Evolutionary conservation across 192 early-diverging fungal genomes (phyloP).

Genomic region (Thamnidium elegans): DNA sequence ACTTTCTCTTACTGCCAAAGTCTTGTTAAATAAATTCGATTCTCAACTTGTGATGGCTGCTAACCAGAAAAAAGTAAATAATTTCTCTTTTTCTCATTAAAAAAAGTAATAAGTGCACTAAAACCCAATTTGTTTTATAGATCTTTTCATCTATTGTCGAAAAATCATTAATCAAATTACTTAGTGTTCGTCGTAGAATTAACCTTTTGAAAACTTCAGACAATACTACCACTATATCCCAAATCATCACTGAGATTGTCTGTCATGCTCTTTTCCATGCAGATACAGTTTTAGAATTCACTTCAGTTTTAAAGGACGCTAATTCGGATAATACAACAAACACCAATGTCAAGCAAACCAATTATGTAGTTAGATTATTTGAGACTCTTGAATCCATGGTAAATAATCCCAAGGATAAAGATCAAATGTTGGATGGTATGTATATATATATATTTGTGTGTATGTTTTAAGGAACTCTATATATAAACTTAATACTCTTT

Average conservation of each 20-base stretch:
- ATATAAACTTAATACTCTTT: neutral
- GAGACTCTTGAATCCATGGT: slow-evolving; percentile 18
- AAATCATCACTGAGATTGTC: neutral
- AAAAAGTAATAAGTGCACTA: neutral
- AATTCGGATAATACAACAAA: neutral
- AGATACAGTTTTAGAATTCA: slow-evolving; percentile 32
- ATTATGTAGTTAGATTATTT: slow-evolving; percentile 28
- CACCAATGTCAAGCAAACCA: too few species aligned
- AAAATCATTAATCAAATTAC: neutral
- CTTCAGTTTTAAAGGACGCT: slow-evolving; percentile 19
- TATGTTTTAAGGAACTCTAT: too few species aligned
- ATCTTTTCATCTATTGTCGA: slow-evolving; percentile 14
- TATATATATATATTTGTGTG: neutral
- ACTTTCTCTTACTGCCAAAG: neutral
- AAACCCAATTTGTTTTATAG: neutral
- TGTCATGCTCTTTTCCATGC: slow-evolving; percentile 24
- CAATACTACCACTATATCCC: neutral
- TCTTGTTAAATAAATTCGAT: slow-evolving; percentile 6
- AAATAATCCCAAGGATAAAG: neutral
- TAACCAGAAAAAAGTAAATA: slow-evolving; percentile 26
- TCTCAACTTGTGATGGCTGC: slow-evolving; percentile 11
- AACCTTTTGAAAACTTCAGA: neutral
- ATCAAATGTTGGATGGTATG: slow-evolving; percentile 10
- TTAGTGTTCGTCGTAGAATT: slow-evolving; percentile 14
- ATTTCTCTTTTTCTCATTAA: too few species aligned